Conservation (phyloP, 495 filamentous ascomycete species). For the Penicillium pulvis region DNA sequence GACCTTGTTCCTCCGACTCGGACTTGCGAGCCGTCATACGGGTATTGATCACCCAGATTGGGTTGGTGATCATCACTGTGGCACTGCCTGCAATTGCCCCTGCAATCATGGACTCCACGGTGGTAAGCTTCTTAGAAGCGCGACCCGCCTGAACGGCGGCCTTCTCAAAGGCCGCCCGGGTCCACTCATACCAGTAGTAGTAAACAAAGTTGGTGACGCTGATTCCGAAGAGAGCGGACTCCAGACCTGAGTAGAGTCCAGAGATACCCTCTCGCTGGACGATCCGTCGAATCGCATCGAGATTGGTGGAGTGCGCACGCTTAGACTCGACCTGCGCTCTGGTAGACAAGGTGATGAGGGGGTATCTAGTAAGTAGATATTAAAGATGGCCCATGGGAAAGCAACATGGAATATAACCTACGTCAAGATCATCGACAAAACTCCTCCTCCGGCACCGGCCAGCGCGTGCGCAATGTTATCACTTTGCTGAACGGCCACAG, state of each 20-base stretch:
- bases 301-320: conserved; percentile 78
- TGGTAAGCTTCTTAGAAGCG: conserved; percentile 79
- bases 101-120: conserved; percentile 87
- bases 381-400: conserved; percentile 5
- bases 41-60: conserved; percentile 98
- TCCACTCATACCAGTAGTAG: conserved; percentile 99
- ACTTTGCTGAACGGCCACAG: conserved; percentile 66
- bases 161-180: conserved; percentile 82
- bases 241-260: conserved; percentile 85
- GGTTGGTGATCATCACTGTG: conserved; percentile 94
- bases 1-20: conserved; percentile 51
- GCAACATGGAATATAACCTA: conserved; percentile 44
- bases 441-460: conserved; percentile 85
- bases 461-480: conserved; percentile 92
- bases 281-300: conserved; percentile 81
- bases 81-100: conserved; percentile 94
- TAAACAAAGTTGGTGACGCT: conserved; percentile 99
- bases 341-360: conserved; percentile 95
- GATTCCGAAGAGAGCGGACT: conserved; percentile 94
- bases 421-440: conserved; percentile 95
- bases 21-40: conserved; percentile 90
- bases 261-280: conserved; percentile 85
- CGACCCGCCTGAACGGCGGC: conserved; percentile 76
- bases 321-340: conserved; percentile 97
- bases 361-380: conserved; percentile 61